phyloP scores from a whole-genome alignment of 345 rosid genomes.

The Camelina hispida region DNA sequence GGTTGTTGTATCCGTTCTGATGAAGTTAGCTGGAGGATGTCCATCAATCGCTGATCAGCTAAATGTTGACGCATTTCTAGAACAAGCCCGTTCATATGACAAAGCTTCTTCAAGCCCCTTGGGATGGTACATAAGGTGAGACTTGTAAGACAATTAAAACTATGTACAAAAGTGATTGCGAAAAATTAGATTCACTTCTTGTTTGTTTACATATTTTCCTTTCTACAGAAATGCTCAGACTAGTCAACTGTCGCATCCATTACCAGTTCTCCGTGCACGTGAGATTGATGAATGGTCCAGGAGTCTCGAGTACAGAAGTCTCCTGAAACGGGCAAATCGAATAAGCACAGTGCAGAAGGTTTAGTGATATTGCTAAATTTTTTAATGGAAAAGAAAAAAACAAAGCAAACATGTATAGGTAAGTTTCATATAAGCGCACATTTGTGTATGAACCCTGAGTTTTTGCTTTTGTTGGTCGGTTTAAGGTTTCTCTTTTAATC shows the following conservation, averaged over 20 bases:
- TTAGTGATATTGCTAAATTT: constrained; percentile 42
- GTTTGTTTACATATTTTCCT: constrained; percentile 36
- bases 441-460: background rate
- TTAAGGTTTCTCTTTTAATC: constrained; percentile 7
- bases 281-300: constrained; percentile 97
- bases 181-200: background rate
- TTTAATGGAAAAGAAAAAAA: background rate
- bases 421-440: background rate
- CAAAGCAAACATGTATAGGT: constrained; percentile 37
- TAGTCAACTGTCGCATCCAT: constrained; percentile 88
- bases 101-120: constrained; percentile 88
- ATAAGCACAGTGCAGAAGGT: constrained; percentile 44
- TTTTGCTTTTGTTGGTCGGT: constrained; percentile 8
- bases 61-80: constrained; percentile 93
- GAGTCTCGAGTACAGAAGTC: constrained; percentile 66
- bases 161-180: background rate
- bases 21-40: constrained; percentile 96
- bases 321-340: constrained; percentile 68
- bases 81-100: constrained; percentile 96
- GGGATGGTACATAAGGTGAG: constrained; percentile 94
- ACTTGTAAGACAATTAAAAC: background rate
- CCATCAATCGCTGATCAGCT: constrained; percentile 94
- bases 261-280: constrained; percentile 98
- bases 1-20: constrained; percentile 92
- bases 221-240: constrained; percentile 91